A percentile compares a stretch with the other conserved stretches of the same genome.
phyloP scores from a whole-genome alignment of 495 filamentous ascomycete genomes.

The Trichoderma orchidacearum region DNA sequence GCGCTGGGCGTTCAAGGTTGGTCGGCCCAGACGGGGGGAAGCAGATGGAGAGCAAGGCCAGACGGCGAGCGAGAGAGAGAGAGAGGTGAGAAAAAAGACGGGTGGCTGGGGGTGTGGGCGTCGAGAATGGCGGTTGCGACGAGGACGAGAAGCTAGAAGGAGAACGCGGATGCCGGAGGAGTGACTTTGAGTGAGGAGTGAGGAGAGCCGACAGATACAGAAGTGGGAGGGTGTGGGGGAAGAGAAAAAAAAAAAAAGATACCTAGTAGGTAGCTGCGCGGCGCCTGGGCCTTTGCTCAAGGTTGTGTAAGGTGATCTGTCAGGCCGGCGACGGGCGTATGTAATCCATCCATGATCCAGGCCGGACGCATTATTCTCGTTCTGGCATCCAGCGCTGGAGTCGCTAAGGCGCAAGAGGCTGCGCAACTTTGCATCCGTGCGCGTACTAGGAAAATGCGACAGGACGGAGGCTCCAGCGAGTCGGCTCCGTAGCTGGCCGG shows the following conservation, averaged over 20 bases:
- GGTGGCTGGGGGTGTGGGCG: neutral
- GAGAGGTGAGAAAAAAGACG: neutral
- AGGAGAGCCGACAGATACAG: neutral
- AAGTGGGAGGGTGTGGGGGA: neutral
- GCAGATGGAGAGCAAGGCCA: neutral
- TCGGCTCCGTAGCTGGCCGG: too few relatives aligned
- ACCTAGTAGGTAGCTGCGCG: too few relatives aligned
- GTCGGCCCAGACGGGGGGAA: neutral
- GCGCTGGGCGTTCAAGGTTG: neutral
- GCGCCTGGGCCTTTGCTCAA: neutral
- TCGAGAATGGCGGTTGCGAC: neutral
- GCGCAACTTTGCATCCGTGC: too few relatives aligned
- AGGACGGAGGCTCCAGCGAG: too few relatives aligned
- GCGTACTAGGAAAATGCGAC: too few relatives aligned
- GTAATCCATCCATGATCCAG: too few relatives aligned
- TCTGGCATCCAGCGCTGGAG: too few relatives aligned
- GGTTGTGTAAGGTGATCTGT: neutral
- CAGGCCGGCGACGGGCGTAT: neutral
- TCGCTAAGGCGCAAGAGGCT: too few relatives aligned
- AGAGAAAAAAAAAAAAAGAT: neutral
- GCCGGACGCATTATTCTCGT: neutral
- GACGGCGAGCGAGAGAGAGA: neutral
- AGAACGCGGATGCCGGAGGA: neutral
- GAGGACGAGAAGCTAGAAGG: neutral
- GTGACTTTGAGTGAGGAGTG: neutral